A percentile compares a stretch with the other conserved stretches of the same genome.
phyloP scores from a whole-genome alignment of 257 asterid genomes.

The Nyctanthes arbortristis region DNA sequence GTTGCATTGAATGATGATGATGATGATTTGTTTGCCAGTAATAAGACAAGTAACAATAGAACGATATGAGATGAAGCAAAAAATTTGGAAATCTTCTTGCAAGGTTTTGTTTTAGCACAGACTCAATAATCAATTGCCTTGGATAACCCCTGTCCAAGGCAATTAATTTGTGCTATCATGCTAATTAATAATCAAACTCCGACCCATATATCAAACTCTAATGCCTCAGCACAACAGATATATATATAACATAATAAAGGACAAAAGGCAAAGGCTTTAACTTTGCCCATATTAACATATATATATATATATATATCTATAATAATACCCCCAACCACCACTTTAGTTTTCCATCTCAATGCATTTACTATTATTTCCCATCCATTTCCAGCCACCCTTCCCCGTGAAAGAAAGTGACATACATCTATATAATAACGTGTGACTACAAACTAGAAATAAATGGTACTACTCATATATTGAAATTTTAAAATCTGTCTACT shows the following conservation, averaged over 20 bases:
- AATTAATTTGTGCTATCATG: too few relatives aligned
- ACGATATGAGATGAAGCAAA: conserved; percentile 22
- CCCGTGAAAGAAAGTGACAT: conserved; percentile 31
- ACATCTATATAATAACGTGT: conserved; percentile 22
- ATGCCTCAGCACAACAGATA: conserved; percentile 21
- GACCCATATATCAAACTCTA: too few relatives aligned
- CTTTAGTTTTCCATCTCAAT: conserved; percentile 16
- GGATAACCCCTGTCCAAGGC: too few relatives aligned
- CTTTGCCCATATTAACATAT: background rate
- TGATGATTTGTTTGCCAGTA: too few relatives aligned
- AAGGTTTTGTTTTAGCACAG: conserved; percentile 34
- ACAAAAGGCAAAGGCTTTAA: conserved; percentile 29
- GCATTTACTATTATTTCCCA: conserved; percentile 42
- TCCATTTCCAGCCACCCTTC: conserved; percentile 23
- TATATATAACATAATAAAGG: conserved; percentile 45
- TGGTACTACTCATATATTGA: too few relatives aligned
- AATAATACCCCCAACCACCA: conserved; percentile 8
- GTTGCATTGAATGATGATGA: conserved; percentile 4
- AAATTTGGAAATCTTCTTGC: conserved; percentile 32
- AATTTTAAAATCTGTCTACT: too few relatives aligned
- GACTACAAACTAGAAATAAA: conserved; percentile 6
- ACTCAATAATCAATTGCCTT: too few relatives aligned
- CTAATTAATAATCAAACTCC: too few relatives aligned
- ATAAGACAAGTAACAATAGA: conserved; percentile 10
- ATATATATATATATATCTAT: too few relatives aligned